A percentile compares a stretch with the other conserved stretches of the same genome.
Conservation (phyloP, 768 basidiomycete genomes). For the Jaapia argillacea region DNA sequence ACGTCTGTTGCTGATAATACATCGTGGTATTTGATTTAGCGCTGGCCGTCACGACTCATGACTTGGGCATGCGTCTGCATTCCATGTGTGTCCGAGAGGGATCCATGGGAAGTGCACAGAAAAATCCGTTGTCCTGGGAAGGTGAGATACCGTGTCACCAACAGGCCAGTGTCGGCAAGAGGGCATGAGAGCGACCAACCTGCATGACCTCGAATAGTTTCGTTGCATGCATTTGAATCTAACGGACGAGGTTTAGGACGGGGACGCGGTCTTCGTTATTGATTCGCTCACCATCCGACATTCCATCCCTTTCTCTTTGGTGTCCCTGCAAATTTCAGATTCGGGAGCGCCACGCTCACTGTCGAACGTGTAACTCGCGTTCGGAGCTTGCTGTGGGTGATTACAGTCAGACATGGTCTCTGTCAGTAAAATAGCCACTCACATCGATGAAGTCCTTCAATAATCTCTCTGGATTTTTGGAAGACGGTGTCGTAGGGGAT, state of each 20-base stretch:
- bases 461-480: slow-evolving; percentile 17
- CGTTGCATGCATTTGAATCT: slow-evolving; percentile 58
- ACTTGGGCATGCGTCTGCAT: background rate
- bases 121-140: background rate
- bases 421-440: slow-evolving; percentile 5
- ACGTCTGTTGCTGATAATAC: background rate
- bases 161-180: background rate
- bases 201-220: slow-evolving; percentile 65
- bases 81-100: background rate
- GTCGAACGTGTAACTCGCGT: slow-evolving; percentile 51
- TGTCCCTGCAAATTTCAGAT: slow-evolving; percentile 50
- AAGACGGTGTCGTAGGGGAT: no score
- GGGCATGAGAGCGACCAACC: slow-evolving; percentile 23
- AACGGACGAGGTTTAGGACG: background rate
- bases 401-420: background rate
- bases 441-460: slow-evolving; percentile 29
- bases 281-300: slow-evolving; percentile 38
- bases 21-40: background rate
- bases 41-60: no score
- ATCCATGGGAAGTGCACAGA: background rate
- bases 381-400: slow-evolving; percentile 32
- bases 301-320: slow-evolving; percentile 28
- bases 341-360: slow-evolving; percentile 44
- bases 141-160: background rate
- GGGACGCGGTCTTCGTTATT: background rate